A percentile compares a stretch with the other conserved stretches of the same genome.
Conservation (phyloP, 164 flowering plant genomes). For the Santalum album region DNA sequence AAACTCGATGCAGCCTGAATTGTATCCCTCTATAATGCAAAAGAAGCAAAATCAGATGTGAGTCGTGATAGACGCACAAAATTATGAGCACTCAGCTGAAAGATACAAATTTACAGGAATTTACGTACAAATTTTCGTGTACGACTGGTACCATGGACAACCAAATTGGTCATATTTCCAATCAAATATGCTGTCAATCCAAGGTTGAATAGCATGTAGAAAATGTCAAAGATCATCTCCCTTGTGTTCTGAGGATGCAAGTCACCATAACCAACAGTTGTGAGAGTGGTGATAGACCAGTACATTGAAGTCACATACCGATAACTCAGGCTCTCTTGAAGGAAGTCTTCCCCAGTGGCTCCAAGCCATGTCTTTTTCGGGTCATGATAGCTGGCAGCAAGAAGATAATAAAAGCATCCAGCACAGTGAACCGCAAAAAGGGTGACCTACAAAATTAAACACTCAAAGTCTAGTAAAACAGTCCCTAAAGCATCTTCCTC, state of each 20-base stretch:
- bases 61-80: too few relatives aligned
- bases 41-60: not conserved
- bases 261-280: slow-evolving; percentile 97
- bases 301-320: slow-evolving; percentile 80
- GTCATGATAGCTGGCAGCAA: slow-evolving; percentile 64
- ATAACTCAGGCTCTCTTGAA: slow-evolving; percentile 36
- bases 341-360: slow-evolving; percentile 33
- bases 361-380: slow-evolving; percentile 74
- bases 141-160: slow-evolving; percentile 85
- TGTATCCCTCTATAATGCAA: slow-evolving; percentile 59
- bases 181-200: slow-evolving; percentile 90
- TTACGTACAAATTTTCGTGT: slow-evolving; percentile 87
- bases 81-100: too few relatives aligned
- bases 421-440: slow-evolving; percentile 91
- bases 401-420: slow-evolving; percentile 76
- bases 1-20: slow-evolving; percentile 91
- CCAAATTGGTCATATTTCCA: slow-evolving; percentile 98
- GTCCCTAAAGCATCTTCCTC: too few relatives aligned
- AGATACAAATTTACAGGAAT: too few relatives aligned
- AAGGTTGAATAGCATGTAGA: slow-evolving; percentile 91
- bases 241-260: slow-evolving; percentile 69
- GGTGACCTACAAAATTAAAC: slow-evolving; percentile 54
- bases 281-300: slow-evolving; percentile 94
- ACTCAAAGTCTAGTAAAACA: too few relatives aligned
- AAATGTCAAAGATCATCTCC: slow-evolving; percentile 83